These are phyloP conservation scores for Filobasidium floriforme DNA, from an alignment of 768 basidiomycete species.

Conservation along the genomic window DNA sequence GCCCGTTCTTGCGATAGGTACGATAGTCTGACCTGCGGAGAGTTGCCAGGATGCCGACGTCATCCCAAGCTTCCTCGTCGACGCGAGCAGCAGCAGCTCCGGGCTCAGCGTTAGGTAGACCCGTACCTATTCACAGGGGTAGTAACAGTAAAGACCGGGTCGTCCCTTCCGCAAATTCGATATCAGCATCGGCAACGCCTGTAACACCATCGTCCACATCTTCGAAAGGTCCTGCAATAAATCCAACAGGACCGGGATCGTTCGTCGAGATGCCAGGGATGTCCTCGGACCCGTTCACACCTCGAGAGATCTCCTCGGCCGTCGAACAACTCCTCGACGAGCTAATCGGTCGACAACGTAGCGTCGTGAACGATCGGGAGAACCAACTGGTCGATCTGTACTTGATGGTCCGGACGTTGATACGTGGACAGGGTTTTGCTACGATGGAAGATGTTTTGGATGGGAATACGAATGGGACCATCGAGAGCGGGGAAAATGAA, in stretches of 20 bases:
- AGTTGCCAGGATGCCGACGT: too few relatives aligned
- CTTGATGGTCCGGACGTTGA: conserved; percentile 14
- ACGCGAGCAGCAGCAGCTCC: too few relatives aligned
- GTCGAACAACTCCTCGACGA: neutral
- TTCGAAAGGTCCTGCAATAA: neutral
- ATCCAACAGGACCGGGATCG: too few relatives aligned
- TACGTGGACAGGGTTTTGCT: conserved; percentile 10
- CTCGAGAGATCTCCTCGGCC: conserved; percentile 4
- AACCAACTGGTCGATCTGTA: conserved; percentile 9
- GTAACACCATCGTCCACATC: neutral
- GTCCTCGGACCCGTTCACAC: conserved; percentile 5
- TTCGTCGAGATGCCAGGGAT: neutral
- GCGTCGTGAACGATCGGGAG: neutral
- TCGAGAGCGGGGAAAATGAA: neutral
- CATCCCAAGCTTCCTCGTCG: too few relatives aligned
- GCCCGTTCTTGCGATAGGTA: too few relatives aligned
- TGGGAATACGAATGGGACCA: neutral
- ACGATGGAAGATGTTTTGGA: neutral
- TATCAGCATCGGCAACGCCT: neutral
- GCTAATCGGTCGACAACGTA: neutral
- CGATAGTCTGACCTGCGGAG: too few relatives aligned
- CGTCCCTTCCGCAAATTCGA: neutral
- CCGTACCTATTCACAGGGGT: neutral
- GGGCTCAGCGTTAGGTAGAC: neutral
- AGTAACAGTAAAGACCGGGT: neutral